Percentiles rank a stretch among this genome's conserved stretches.
Conservation (phyloP, 352 stramenopile genomes). For the Phytopythium ostracodes region DNA sequence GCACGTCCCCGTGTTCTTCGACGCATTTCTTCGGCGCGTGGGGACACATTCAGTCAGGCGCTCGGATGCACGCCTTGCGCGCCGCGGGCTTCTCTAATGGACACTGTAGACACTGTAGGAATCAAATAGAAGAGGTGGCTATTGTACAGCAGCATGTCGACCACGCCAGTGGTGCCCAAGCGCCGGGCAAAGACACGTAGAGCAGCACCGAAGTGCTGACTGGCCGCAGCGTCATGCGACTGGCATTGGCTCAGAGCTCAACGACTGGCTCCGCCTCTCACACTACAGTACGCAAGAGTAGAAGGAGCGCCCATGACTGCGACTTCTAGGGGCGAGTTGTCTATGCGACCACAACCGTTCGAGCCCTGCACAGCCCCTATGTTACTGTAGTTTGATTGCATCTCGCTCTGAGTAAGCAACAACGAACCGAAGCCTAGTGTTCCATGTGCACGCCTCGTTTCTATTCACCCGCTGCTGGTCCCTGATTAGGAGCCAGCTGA, state of each 20-base stretch:
- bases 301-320: background rate
- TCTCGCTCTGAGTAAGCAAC: background rate
- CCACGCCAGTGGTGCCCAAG: background rate
- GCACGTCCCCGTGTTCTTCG: background rate
- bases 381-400: background rate
- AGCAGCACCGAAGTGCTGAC: background rate
- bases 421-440: background rate
- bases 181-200: background rate
- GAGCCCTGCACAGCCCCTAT: background rate
- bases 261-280: background rate
- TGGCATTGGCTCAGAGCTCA: background rate
- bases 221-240: background rate
- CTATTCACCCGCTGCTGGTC: background rate
- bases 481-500: background rate
- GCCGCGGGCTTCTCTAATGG: background rate
- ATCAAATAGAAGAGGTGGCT: background rate
- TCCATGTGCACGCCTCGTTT: background rate
- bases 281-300: background rate
- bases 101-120: too few relatives aligned
- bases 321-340: background rate
- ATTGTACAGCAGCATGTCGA: background rate
- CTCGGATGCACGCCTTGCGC: background rate
- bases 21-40: conserved; percentile 1
- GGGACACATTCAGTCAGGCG: background rate
- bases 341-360: background rate